Conservation (phyloP, 2,329 filamentous ascomycete genomes). For the Botrytis hyacinthi region DNA sequence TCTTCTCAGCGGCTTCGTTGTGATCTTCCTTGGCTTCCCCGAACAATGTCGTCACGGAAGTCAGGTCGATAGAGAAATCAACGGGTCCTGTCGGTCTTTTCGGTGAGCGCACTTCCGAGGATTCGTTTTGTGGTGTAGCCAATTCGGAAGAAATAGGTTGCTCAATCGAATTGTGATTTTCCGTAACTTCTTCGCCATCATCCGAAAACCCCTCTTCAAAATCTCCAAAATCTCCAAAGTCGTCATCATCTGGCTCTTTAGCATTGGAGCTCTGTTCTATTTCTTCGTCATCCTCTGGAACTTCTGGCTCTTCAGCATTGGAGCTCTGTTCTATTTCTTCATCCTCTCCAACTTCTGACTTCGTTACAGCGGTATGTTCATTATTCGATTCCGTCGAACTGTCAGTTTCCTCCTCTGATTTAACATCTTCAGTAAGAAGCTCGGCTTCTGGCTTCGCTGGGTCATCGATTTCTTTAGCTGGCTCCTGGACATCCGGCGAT, state of each 20-base stretch:
- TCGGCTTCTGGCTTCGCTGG: slow-evolving; percentile 27
- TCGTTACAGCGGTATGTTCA: neutral
- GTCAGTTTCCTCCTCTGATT: neutral
- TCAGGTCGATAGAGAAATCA: slow-evolving; percentile 32
- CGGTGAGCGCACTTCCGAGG: neutral
- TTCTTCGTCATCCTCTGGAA: slow-evolving; percentile 12
- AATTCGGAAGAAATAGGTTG: neutral
- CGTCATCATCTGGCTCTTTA: slow-evolving; percentile 30
- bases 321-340: neutral
- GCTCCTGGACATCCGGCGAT: slow-evolving; percentile 28
- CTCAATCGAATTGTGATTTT: slow-evolving; percentile 1
- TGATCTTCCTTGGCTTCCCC: slow-evolving; percentile 26
- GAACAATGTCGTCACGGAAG: slow-evolving; percentile 35
- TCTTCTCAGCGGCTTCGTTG: slow-evolving; percentile 29
- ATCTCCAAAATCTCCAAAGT: slow-evolving; percentile 43
- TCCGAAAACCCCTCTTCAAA: slow-evolving; percentile 39
- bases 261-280: neutral
- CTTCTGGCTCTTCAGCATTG: slow-evolving; percentile 20
- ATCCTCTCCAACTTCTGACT: slow-evolving; percentile 16
- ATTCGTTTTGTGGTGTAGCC: neutral
- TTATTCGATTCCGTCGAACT: neutral
- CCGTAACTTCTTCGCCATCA: slow-evolving; percentile 23
- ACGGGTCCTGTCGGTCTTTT: slow-evolving; percentile 27
- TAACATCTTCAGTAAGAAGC: neutral
- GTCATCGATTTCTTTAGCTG: slow-evolving; percentile 35